Percentiles rank a stretch among this genome's conserved stretches.
Evolutionary conservation across 1,284 basidiomycete genomes (phyloP).

Genomic region (Pseudozyma flocculosa): DNA sequence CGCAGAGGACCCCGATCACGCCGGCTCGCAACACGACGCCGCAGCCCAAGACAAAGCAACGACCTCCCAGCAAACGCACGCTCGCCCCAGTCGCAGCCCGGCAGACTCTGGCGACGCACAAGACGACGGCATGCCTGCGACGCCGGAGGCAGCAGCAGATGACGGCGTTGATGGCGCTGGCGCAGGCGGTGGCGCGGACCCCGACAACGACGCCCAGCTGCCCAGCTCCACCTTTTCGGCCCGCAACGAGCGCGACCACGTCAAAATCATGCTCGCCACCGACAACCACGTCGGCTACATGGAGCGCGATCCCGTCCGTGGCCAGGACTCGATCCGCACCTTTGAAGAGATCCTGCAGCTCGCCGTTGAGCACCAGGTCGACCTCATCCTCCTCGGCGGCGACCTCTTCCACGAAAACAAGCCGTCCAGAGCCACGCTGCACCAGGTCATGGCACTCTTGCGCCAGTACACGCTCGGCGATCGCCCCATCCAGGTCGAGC

Average conservation of each 20-base stretch:
- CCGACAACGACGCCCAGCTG: too few species aligned
- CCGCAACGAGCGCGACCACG: slow-evolving; percentile 20
- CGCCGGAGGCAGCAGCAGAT: too few species aligned
- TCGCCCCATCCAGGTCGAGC: slow-evolving; percentile 81
- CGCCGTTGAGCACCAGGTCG: slow-evolving; percentile 71
- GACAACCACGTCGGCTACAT: slow-evolving; percentile 75
- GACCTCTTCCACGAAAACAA: slow-evolving; percentile 98
- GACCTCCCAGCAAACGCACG: too few species aligned
- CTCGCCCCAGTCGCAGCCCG: too few species aligned
- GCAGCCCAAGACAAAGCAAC: too few species aligned
- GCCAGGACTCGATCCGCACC: slow-evolving; percentile 91
- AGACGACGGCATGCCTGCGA: too few species aligned
- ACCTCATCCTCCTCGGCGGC: slow-evolving; percentile 76
- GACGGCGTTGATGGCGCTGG: too few species aligned
- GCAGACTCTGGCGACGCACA: too few species aligned
- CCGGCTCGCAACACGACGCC: too few species aligned
- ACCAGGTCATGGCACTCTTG: slow-evolving; percentile 73
- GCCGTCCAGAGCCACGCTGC: slow-evolving; percentile 80
- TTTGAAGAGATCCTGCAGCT: slow-evolving; percentile 91
- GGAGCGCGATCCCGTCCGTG: slow-evolving; percentile 90
- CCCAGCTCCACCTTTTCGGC: slow-evolving; percentile 24
- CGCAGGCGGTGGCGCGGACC: too few species aligned
- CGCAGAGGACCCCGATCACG: too few species aligned
- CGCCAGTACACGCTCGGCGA: slow-evolving; percentile 88
- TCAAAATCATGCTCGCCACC: slow-evolving; percentile 53